Evolutionary conservation across 1,139 yeast genomes (phyloP).

Genomic region (Diutina scorzettiae): DNA sequence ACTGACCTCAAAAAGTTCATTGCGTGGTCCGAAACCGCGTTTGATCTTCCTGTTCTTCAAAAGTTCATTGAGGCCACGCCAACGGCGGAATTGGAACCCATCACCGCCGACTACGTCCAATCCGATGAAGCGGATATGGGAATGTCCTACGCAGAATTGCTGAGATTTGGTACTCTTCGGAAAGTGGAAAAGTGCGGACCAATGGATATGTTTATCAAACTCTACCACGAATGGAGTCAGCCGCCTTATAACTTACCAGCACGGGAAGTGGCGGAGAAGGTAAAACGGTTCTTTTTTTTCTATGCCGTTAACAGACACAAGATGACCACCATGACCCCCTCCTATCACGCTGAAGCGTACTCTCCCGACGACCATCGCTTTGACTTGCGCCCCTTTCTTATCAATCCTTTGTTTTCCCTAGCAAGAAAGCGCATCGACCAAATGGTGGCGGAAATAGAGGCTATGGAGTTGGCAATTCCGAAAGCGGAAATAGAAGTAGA

Average conservation of each 20-base stretch:
- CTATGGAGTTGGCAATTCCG: no score
- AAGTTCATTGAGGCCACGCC: slow-evolving; percentile 86
- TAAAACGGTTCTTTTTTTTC: slow-evolving; percentile 81
- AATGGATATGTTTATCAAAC: slow-evolving; percentile 79
- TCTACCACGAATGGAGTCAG: slow-evolving; percentile 89
- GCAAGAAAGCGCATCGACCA: slow-evolving; percentile 82
- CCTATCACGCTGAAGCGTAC: slow-evolving; percentile 95
- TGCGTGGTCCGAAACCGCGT: slow-evolving; percentile 58
- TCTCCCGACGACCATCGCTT: slow-evolving; percentile 96
- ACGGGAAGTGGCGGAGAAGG: slow-evolving; percentile 80
- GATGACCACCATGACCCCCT: slow-evolving; percentile 92
- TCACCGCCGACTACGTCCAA: slow-evolving; percentile 81
- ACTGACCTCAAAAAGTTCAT: slow-evolving; percentile 83
- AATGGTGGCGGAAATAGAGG: slow-evolving; percentile 43
- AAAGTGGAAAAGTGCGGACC: slow-evolving; percentile 95
- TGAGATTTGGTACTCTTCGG: slow-evolving; percentile 83
- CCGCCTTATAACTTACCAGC: slow-evolving; percentile 54
- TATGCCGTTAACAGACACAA: slow-evolving; percentile 94
- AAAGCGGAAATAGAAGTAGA: no score
- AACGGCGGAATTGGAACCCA: slow-evolving; percentile 96
- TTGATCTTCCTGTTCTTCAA: slow-evolving; percentile 62
- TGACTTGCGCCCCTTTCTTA: slow-evolving; percentile 87
- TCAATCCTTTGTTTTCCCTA: slow-evolving; percentile 84
- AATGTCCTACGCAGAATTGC: slow-evolving; percentile 87
- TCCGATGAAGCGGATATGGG: slow-evolving; percentile 98